phyloP scores from a whole-genome alignment of 2,329 filamentous ascomycete species.

The Tolypocladium endophyticum region DNA sequence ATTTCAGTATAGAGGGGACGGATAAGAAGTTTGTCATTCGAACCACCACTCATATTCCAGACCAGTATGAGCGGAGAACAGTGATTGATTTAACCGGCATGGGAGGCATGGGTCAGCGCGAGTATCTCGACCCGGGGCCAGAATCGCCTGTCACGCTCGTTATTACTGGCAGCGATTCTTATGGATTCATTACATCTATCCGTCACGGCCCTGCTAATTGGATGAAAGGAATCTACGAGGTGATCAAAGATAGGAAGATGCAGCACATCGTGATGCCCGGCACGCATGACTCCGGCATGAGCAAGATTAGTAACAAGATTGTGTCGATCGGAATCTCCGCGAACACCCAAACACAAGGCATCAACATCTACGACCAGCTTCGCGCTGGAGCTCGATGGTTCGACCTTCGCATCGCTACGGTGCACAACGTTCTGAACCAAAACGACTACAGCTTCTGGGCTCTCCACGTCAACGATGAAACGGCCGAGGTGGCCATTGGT shows the following conservation, averaged over 20 bases:
- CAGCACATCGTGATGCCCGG: slow-evolving; percentile 36
- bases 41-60: slow-evolving; percentile 17
- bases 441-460: slow-evolving; percentile 23
- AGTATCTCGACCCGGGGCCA: slow-evolving; percentile 19
- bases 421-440: slow-evolving; percentile 7
- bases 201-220: slow-evolving; percentile 16
- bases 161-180: slow-evolving; percentile 17
- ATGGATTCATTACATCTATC: slow-evolving; percentile 18
- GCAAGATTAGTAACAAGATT: slow-evolving; percentile 23
- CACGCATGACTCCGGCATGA: slow-evolving; percentile 39
- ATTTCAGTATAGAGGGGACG: slow-evolving; percentile 18
- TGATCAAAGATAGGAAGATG: slow-evolving; percentile 26
- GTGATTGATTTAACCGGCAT: slow-evolving; percentile 19
- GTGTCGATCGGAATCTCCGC: slow-evolving; percentile 20
- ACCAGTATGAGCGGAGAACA: slow-evolving; percentile 13
- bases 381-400: slow-evolving; percentile 34
- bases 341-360: slow-evolving; percentile 34
- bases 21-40: slow-evolving; percentile 18
- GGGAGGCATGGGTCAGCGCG: slow-evolving; percentile 20
- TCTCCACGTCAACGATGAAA: slow-evolving; percentile 28
- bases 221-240: slow-evolving; percentile 21
- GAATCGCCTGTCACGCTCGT: slow-evolving; percentile 20
- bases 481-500: slow-evolving; percentile 25
- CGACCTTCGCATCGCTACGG: slow-evolving; percentile 30
- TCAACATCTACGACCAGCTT: slow-evolving; percentile 33